phyloP scores from a whole-genome alignment of 306 rosid genomes.

The Begonia fuchsioides region DNA sequence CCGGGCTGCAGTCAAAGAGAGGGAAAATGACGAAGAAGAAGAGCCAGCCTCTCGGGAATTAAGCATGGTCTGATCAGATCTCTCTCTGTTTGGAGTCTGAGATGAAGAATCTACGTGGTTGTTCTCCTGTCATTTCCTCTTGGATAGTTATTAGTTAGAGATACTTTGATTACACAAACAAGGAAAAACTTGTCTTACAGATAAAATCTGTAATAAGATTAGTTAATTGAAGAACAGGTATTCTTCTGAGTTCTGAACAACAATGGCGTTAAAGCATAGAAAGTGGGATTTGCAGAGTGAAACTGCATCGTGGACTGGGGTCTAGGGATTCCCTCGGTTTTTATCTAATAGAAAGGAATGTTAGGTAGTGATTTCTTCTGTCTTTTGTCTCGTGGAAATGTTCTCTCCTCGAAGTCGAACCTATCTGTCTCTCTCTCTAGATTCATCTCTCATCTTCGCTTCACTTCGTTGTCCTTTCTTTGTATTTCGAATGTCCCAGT shows the following conservation, averaged over 20 bases:
- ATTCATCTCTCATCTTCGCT: constrained; percentile 31
- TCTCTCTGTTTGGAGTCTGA: constrained; percentile 10
- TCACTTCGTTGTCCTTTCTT: constrained; percentile 35
- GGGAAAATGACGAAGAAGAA: too few relatives aligned
- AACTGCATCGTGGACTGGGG: constrained; percentile 40
- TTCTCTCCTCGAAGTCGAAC: constrained; percentile 28
- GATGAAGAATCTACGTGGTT: constrained; percentile 40
- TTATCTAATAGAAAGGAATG: constrained; percentile 26
- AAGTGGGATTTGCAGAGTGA: constrained; percentile 40
- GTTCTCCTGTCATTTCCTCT: constrained; percentile 47
- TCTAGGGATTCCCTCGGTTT: constrained; percentile 69
- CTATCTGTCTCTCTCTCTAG: constrained; percentile 40
- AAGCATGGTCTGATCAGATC: constrained; percentile 23
- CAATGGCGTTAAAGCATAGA: not conserved
- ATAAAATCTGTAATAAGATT: not conserved
- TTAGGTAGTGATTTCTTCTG: constrained; percentile 6
- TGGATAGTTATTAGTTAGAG: too few relatives aligned
- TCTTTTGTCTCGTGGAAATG: constrained; percentile 4
- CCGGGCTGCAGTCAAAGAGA: not conserved
- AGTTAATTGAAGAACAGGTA: not conserved
- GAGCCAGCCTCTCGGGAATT: constrained; percentile 9
- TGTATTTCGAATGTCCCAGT: constrained; percentile 41
- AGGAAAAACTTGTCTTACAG: too few relatives aligned
- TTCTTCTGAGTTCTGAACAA: not conserved
- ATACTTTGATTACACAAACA: too few relatives aligned